A percentile compares a stretch with the other conserved stretches of the same genome.
Conservation (phyloP, 768 basidiomycete species). For the Russula emetica region DNA sequence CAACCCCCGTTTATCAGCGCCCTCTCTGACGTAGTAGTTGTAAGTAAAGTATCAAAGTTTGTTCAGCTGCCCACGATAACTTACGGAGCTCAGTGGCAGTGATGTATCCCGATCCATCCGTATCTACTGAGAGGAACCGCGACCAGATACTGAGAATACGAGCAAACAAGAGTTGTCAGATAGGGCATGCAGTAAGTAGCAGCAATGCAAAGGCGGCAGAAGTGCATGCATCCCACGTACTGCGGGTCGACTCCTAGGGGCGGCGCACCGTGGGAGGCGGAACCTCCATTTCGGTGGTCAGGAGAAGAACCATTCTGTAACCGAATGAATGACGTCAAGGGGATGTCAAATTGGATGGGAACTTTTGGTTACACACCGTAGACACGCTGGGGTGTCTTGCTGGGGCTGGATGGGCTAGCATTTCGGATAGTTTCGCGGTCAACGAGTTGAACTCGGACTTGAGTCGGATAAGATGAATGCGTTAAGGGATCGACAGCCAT, state of each 20-base stretch:
- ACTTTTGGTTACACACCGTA: background rate
- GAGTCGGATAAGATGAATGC: background rate
- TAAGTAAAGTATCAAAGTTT: background rate
- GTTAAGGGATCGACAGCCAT: background rate
- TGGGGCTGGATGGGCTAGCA: background rate
- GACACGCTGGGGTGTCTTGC: background rate
- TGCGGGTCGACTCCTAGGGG: constrained; percentile 71
- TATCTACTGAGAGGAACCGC: constrained; percentile 69
- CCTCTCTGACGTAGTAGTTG: constrained; percentile 36
- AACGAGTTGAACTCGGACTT: background rate
- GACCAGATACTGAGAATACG: constrained; percentile 52
- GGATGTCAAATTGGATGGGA: background rate
- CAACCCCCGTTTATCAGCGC: constrained; percentile 64
- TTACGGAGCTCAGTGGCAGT: constrained; percentile 61
- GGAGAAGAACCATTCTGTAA: constrained; percentile 3
- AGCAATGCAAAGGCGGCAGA: background rate
- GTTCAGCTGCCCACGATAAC: constrained; percentile 31
- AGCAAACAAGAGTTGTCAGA: background rate
- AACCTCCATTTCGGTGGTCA: too few species aligned
- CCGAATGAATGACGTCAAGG: background rate
- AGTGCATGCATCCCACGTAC: constrained; percentile 41
- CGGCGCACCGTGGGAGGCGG: constrained; percentile 34
- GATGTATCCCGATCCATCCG: constrained; percentile 64
- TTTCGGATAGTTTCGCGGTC: background rate
- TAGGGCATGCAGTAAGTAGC: background rate